Percentiles rank a stretch among this genome's conserved stretches.
Evolutionary conservation across 2,329 filamentous ascomycete species (phyloP).

Genomic region (Neopestalotiopsis sp.): DNA sequence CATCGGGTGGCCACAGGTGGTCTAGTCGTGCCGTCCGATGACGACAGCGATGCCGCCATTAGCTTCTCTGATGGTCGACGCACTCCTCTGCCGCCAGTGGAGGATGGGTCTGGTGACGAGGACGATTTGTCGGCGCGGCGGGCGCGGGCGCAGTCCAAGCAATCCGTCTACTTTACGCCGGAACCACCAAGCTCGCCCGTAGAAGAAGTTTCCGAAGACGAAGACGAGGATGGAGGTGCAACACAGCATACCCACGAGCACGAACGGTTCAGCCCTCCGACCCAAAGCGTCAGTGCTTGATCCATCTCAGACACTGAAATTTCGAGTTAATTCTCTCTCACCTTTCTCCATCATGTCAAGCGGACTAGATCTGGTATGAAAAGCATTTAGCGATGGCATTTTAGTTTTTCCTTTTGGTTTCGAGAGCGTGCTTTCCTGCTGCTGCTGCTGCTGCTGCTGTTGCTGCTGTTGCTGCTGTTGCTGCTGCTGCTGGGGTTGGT

Average conservation of each 20-base stretch:
- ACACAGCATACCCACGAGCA: conserved; percentile 28
- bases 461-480: neutral
- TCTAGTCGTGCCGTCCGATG: conserved; percentile 57
- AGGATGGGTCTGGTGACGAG: conserved; percentile 40
- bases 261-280: conserved; percentile 36
- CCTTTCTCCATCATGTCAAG: neutral
- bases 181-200: conserved; percentile 42
- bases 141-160: conserved; percentile 24
- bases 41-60: conserved; percentile 64
- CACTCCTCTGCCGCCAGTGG: conserved; percentile 59
- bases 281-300: conserved; percentile 40
- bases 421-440: neutral
- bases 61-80: conserved; percentile 65
- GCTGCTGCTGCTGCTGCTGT: neutral
- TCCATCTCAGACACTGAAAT: neutral
- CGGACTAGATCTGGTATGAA: conserved; percentile 10
- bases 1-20: conserved; percentile 34
- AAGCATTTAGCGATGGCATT: conserved; percentile 17
- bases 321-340: neutral
- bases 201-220: conserved; percentile 25
- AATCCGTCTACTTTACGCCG: conserved; percentile 46
- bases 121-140: conserved; percentile 21
- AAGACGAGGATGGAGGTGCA: conserved; percentile 20
- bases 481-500: neutral
- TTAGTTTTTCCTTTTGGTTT: conserved; percentile 15